Base-by-base conservation (phyloP, 2,329 filamentous ascomycete genomes). In the Fusarium nygamai region DNA sequence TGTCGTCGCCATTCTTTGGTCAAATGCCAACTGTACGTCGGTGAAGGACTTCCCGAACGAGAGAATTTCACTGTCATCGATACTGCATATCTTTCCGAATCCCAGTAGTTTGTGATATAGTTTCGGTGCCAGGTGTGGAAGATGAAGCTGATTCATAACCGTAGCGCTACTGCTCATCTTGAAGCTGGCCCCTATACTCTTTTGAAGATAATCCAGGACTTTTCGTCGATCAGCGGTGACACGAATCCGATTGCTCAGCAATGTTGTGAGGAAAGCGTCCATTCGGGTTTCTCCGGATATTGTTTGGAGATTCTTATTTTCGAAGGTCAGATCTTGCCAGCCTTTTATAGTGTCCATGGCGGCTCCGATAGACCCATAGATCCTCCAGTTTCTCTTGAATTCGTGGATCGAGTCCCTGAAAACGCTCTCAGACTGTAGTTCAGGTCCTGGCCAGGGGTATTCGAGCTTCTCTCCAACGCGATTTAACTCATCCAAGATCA, bases 301-400 rank as follows among this genome's bases (percentile, higher is more conserved):
- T 12, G 10, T 17, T 10, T 17, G 27, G 0, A 31, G 2, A 12
- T 3, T 9, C 0, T 6, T 7, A 12, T 2, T 48, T 6, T 17
- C 7, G 27, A 48, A 8, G 3, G 46, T 10, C 7, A 48, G 5
- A 31, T 48, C 20, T 17, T 48, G 27, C 46, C 46, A 48, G 1
- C 46, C 46, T 48, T n/a, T 31, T 0, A 48, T n/a, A 10, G 27
- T 31, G 0, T 31, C 4, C 10, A 48, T 31, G 14, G 13, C 6
- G 10, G 14, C 27, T 10, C 47, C 47, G 8, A 50, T 50, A 1
- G 46, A 31, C 4, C 14, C 0, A 5, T 17, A 17, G 14, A 48
- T 48, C 4, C 20, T 48, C 46, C 27, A 31, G 1, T 5, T 31
- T 48, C 46, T 17, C 27, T n/a, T 31, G 7, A 48, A 48, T 8